Conservation (phyloP, 2,329 filamentous ascomycete species). For the Aaosphaeria pasadenensis region DNA sequence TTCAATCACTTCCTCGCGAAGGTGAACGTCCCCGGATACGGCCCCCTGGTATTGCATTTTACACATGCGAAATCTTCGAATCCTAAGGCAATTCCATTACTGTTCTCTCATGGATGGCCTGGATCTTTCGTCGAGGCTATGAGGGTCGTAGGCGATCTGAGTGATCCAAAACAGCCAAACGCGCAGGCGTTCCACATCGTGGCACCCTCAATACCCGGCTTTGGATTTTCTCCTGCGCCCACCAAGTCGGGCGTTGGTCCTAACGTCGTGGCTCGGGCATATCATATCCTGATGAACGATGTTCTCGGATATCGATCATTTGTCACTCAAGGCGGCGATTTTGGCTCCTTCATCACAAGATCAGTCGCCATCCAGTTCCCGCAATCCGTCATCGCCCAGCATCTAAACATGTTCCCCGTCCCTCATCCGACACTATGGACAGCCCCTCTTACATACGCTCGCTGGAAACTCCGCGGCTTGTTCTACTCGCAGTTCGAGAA, state of each 20-base stretch:
- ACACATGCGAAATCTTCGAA: constrained; percentile 53
- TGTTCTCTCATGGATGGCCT: constrained; percentile 66
- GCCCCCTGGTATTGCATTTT: not conserved
- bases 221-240: not conserved
- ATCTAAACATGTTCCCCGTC: constrained; percentile 4
- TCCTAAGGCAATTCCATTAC: constrained; percentile 55
- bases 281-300: not conserved
- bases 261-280: not conserved
- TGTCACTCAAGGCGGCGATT: not conserved
- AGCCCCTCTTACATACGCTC: not conserved
- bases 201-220: not conserved
- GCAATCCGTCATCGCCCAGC: constrained; percentile 3
- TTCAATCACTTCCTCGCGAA: not conserved
- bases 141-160: constrained; percentile 52
- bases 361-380: not conserved
- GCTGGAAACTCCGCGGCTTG: constrained; percentile 2
- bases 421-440: not conserved
- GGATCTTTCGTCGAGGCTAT: constrained; percentile 62
- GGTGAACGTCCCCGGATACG: not conserved
- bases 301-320: not conserved
- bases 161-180: constrained; percentile 1
- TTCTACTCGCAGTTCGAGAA: not conserved
- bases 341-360: not conserved
- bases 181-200: constrained; percentile 1
- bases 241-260: not conserved